Evolutionary conservation across 345 rosid genomes (phyloP), one percentile per base, ranked within the genome.

Genomic region (Pistacia integerrima): DNA sequence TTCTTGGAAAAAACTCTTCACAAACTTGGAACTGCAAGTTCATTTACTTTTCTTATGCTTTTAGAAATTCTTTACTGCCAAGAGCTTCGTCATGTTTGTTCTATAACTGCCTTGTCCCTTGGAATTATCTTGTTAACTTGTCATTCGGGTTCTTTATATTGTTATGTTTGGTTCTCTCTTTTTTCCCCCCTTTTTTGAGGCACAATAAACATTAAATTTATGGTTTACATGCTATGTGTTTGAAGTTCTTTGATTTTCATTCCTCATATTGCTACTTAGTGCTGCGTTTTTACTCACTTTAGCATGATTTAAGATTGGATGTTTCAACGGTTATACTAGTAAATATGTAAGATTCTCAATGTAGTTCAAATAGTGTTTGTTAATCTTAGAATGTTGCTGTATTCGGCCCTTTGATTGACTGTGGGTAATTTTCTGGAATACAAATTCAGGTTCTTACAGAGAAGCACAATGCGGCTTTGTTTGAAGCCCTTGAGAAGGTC

Each of bases 401-500:
- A 54, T 20, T 14, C 3, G 9, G 44, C 18, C 1, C 62, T 3
- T 64, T 74, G 11, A 8, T 16, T 20, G 36, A 3, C 35, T 44
- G 30, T 25, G 44, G 30, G 9, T 67, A 14, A 75, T 66, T 44
- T 56, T 8, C 17, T 57, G 22, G 51, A 67, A 69, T 58, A 66
- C 13, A 17, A 11, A 55, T 80, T 56, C 88, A 96, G 99, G 87
- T 88, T 92, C 78, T 96, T 64, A 85, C 97, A 66, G 92, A 90
- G 22, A 85, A 83, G 80, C 97, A 74, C 83, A 96, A 96, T 90
- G 90, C 49, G 73, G 97, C 97, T 70, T 84, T 96, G 69, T 91
- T 82, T 18, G 98, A 93, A 52, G 99, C 98, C 25, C 77, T 94
- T 82, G 93, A 93, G 85, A 94, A 92, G 88, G 84, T 94, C 72